Evolutionary conservation across 2,329 filamentous ascomycete species (phyloP).

Genomic region (Sporothrix brunneoviolacea): DNA sequence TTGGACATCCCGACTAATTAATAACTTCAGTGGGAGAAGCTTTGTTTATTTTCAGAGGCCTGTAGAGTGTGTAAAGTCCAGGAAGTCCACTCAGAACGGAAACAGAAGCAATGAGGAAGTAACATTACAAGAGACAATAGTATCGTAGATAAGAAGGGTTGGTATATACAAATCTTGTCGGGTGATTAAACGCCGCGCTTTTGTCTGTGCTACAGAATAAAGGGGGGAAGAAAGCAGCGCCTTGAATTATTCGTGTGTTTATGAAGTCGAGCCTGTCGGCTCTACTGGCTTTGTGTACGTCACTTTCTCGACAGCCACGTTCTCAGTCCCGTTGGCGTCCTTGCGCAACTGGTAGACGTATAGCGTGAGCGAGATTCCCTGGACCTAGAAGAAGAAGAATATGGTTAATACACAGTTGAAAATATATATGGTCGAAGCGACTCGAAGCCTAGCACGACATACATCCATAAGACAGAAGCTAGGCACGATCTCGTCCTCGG

Average conservation of each 20-base stretch:
- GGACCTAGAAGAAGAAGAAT: slow-evolving; percentile 53
- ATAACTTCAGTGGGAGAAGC: too few species aligned
- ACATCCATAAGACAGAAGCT: slow-evolving; percentile 99
- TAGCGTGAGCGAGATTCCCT: slow-evolving; percentile 90
- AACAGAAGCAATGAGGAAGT: too few species aligned
- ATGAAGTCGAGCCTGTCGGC: slow-evolving; percentile 46
- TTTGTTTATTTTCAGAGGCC: too few species aligned
- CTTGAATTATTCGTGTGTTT: not conserved
- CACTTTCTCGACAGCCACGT: slow-evolving; percentile 78
- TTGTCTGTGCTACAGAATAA: too few species aligned
- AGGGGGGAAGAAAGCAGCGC: not conserved
- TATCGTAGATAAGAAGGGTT: too few species aligned
- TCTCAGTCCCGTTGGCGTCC: slow-evolving; percentile 69
- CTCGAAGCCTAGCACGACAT: too few species aligned
- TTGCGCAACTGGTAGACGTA: slow-evolving; percentile 88
- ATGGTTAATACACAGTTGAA: too few species aligned
- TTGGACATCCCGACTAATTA: not conserved
- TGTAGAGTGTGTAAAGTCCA: too few species aligned
- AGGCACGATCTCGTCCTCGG: slow-evolving; percentile 69
- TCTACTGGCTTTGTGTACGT: slow-evolving; percentile 74
- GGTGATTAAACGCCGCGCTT: too few species aligned
- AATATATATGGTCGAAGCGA: not conserved
- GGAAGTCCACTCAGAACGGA: too few species aligned
- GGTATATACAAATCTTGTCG: slow-evolving; percentile 14
- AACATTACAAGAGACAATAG: not conserved